Evolutionary conservation across 306 rosid species (phyloP).

Genomic region (Arachis hypogaea): DNA sequence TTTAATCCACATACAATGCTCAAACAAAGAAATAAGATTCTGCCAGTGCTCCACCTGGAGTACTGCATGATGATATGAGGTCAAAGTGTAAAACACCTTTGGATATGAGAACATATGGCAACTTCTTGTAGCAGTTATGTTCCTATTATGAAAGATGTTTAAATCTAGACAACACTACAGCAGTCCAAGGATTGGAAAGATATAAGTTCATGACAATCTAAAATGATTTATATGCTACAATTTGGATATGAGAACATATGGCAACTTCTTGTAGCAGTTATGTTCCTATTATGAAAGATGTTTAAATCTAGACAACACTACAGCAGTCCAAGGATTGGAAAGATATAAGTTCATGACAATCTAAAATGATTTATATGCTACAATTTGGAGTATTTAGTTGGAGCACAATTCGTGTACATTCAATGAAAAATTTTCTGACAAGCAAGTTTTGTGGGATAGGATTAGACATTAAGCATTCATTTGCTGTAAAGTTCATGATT

Average conservation of each 20-base stretch:
- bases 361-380: too few relatives aligned
- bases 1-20: background rate
- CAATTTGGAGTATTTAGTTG: too few relatives aligned
- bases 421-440: too few relatives aligned
- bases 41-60: background rate
- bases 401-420: too few relatives aligned
- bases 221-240: too few relatives aligned
- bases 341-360: background rate
- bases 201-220: background rate
- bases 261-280: background rate
- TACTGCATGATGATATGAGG: background rate
- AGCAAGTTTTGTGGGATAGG: too few relatives aligned
- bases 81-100: background rate
- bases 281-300: background rate
- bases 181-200: background rate
- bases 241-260: background rate
- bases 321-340: background rate
- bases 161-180: background rate
- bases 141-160: background rate
- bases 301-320: too few relatives aligned
- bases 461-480: too few relatives aligned
- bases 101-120: background rate
- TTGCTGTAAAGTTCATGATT: too few relatives aligned
- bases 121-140: background rate
- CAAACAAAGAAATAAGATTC: constrained; percentile 1